These are phyloP conservation scores for Arctium minus DNA, from an alignment of 129 eudicot species.

Conservation along the genomic window DNA sequence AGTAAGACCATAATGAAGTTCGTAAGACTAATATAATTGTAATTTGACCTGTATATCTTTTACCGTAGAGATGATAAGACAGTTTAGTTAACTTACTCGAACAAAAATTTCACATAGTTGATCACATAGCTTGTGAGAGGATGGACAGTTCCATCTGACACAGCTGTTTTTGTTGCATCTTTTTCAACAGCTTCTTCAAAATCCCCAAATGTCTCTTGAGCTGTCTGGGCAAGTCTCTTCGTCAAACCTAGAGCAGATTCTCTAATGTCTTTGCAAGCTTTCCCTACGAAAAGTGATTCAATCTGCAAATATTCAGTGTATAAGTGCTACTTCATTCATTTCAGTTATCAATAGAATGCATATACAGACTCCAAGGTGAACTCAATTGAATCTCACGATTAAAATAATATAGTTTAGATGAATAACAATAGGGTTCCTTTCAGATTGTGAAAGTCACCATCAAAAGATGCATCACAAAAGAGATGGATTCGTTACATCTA, in stretches of 20 bases:
- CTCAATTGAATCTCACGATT: neutral
- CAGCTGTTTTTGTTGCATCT: conserved; percentile 98
- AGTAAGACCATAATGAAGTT: neutral
- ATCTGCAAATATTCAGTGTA: conserved; percentile 45
- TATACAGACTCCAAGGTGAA: neutral
- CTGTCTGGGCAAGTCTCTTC: conserved; percentile 94
- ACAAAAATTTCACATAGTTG: conserved; percentile 91
- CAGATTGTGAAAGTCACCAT: neutral
- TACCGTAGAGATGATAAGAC: neutral
- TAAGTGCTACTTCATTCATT: conserved; percentile 1
- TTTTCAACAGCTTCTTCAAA: conserved; percentile 99
- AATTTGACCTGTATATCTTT: neutral
- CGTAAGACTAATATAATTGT: neutral
- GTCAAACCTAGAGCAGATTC: conserved; percentile 91
- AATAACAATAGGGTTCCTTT: neutral
- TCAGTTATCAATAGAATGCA: neutral
- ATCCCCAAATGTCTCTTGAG: conserved; percentile 93
- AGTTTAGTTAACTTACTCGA: conserved; percentile 64
- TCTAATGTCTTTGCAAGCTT: conserved; percentile 84
- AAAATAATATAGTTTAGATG: neutral
- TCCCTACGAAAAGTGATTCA: conserved; percentile 77
- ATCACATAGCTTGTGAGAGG: conserved; percentile 99
- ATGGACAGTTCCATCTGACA: conserved; percentile 94
- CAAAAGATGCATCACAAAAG: too few relatives aligned
- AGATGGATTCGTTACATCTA: too few relatives aligned